Evolutionary conservation across 73 alveolate species (phyloP), one percentile per base, ranked within the genome.

Genomic region (Symbiodinium pilosum): DNA sequence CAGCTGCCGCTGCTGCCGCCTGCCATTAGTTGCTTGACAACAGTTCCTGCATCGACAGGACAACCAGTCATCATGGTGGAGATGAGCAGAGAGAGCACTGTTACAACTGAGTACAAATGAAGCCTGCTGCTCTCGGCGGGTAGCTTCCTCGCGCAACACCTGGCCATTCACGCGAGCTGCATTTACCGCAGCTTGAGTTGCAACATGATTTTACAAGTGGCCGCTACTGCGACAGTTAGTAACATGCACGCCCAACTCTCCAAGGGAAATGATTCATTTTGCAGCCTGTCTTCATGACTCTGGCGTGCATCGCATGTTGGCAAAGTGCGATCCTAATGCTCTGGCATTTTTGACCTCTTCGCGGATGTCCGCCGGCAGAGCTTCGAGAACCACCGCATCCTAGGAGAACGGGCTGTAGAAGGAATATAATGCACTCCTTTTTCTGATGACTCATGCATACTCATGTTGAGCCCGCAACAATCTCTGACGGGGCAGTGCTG

Each of bases 301-400:
- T 6, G 73, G 26, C 28, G 30, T 5, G 20, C 1, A 26, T 8
- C 32, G 26, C 26, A 4, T 8, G 20, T 16, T 54, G 3, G 24
- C 64, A 16, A 11, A 7, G 16, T 47, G 24, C 16, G 64, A 7
- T 30, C 32, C 26, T 30, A 24, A n/a, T 30, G 30, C 73, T 30
- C 32, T 30, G 32, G n/a, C 73, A 9, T 24, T 26, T 30, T 30
- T 18, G 32, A 47, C 97, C 97, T 91, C 97, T 18, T 91, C 97
- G 30, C 97, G 97, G 41, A 91, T 91, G 30, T 91, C 97, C n/a
- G 97, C 73, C 28, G 95, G 95, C 52, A 89, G 20, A 5, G 95
- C 95, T 68, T 89, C 95, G 47, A 89, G 83, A 18, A 69, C 97
- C 51, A 91, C 97, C 12, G 97, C 97, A 71, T 91, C 97, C 97